phyloP scores from a whole-genome alignment of 202 grass and related monocot species.

The Thinopyrum obtusiflorum region DNA sequence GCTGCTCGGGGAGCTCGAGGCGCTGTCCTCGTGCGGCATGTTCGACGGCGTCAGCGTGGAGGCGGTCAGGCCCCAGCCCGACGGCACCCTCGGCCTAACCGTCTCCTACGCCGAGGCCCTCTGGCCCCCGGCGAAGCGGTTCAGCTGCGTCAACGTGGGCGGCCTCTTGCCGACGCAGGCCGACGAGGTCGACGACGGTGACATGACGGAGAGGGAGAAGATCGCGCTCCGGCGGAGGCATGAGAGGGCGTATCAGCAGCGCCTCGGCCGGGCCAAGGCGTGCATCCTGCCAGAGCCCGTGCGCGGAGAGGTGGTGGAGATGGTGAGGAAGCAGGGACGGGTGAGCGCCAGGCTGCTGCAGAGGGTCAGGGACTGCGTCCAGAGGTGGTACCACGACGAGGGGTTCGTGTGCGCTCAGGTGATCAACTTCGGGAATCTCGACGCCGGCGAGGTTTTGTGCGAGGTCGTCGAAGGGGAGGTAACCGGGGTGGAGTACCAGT shows the following conservation, averaged over 20 bases:
- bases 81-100: slow-evolving; percentile 63
- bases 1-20: slow-evolving; percentile 66
- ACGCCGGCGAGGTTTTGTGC: slow-evolving; percentile 69
- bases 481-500: slow-evolving; percentile 42
- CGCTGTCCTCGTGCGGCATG: slow-evolving; percentile 69
- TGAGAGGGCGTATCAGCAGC: slow-evolving; percentile 59
- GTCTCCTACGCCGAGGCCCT: slow-evolving; percentile 63
- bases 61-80: slow-evolving; percentile 57
- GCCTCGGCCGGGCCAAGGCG: slow-evolving; percentile 43
- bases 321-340: slow-evolving; percentile 54
- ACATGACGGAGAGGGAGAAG: slow-evolving; percentile 84
- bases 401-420: slow-evolving; percentile 82
- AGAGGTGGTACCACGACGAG: slow-evolving; percentile 85
- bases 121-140: slow-evolving; percentile 55
- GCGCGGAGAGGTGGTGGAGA: slow-evolving; percentile 53
- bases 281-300: slow-evolving; percentile 66
- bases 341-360: slow-evolving; percentile 78
- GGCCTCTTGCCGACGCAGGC: slow-evolving; percentile 51
- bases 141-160: slow-evolving; percentile 76
- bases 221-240: slow-evolving; percentile 61
- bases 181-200: slow-evolving; percentile 37
- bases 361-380: slow-evolving; percentile 67
- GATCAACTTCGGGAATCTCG: slow-evolving; percentile 72
- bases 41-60: slow-evolving; percentile 75
- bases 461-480: slow-evolving; percentile 78